phyloP scores from a whole-genome alignment of 2,329 filamentous ascomycete genomes.

The Mariannaea elegans region DNA sequence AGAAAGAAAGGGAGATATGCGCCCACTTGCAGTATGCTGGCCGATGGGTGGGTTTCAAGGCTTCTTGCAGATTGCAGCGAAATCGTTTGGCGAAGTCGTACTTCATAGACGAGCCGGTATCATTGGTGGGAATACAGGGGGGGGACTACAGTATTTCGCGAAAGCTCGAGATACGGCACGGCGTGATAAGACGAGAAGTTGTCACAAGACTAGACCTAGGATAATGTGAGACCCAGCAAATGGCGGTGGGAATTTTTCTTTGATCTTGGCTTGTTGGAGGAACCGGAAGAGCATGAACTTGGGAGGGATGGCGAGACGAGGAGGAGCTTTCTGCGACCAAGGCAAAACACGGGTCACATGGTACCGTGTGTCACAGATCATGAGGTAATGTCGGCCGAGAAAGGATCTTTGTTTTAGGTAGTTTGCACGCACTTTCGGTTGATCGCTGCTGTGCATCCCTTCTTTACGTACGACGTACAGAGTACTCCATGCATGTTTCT shows the following conservation, averaged over 20 bases:
- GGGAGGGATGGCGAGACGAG: constrained; percentile 13
- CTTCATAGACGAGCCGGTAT: not conserved
- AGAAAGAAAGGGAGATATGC: not conserved
- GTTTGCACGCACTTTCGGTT: too few relatives aligned
- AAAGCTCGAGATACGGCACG: not conserved
- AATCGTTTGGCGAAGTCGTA: not conserved
- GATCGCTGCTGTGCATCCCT: not conserved
- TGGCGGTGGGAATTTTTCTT: constrained; percentile 1
- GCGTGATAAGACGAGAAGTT: not conserved
- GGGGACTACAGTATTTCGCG: not conserved
- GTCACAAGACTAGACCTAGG: not conserved
- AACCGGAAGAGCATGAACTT: constrained; percentile 13
- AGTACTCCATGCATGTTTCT: not conserved
- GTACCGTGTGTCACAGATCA: not conserved
- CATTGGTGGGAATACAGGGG: not conserved
- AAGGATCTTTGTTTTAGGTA: constrained; percentile 1
- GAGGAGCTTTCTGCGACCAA: not conserved
- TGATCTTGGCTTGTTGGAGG: not conserved
- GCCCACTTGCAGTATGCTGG: not conserved
- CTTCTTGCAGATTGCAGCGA: not conserved
- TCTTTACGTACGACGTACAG: not conserved
- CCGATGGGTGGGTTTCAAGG: not conserved
- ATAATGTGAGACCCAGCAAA: not conserved
- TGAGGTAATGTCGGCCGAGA: not conserved
- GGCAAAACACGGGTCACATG: constrained; percentile 20